Base-by-base conservation (phyloP, 371 early-diverging fungal species). In the Apophysomyces variabilis region DNA sequence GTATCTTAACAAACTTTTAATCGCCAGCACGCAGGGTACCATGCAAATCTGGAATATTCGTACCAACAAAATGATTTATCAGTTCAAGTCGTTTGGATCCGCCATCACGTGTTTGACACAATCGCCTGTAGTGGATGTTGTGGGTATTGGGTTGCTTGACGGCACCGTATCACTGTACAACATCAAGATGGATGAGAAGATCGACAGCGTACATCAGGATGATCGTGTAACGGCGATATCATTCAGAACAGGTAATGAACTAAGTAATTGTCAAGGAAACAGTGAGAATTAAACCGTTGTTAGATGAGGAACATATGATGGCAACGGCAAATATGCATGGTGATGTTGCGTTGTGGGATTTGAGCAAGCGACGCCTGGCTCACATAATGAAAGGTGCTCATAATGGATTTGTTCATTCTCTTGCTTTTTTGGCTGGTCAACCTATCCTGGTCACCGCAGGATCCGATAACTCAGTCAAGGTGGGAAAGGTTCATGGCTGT, bases 1-100 rank as follows among this genome's bases (percentile, higher is more conserved):
- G 0, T 99, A 97, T 79, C 79, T 98, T 45, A 97, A 99, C 87
- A 99, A 99, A 76, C 79, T 99, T 5, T 80, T 98, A 14, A 76
- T 97, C 13, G 95, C 88, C 26, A 92, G 93, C 68, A 85, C 85
- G 11, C 90, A 97, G 69, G 98, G 97, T 37, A 72, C 84, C 0
- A 86, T 97, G 90, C 93, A 94, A 79, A 82, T 99, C 58, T 97
- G 96, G 95, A 99, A 98, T 75, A 86, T 97, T 69, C 83, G 85
- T 58, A 87, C 89, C 61, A 89, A 93, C 66, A 87, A 89, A 44
- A 77, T 94, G 76, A 73, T 96, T 13, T 92, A 93, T 79, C 88
- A 92, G 57, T 94, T 95, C 80, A 75, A 85, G 69, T 76, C 89
- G 44, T 85, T 93, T 72, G 88, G 84, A 12, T 83, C 92, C 12